These are phyloP conservation scores for Delphinella strobiligena DNA, from an alignment of 2,329 filamentous ascomycete species.

Conservation along the genomic window DNA sequence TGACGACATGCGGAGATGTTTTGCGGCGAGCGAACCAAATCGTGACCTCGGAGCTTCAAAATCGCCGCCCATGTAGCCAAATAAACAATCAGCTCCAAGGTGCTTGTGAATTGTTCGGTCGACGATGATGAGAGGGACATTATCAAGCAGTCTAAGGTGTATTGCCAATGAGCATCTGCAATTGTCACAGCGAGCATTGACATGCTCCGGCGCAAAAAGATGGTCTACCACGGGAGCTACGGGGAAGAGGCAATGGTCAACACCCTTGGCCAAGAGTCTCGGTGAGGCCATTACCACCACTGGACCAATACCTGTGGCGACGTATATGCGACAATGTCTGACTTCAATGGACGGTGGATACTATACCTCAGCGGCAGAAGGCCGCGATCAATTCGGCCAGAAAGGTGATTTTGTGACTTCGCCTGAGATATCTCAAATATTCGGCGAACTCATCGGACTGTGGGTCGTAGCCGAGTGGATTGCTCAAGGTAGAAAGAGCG, in stretches of 20 bases:
- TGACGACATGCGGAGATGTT: not conserved
- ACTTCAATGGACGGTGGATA: constrained; percentile 86
- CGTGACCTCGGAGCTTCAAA: constrained; percentile 4
- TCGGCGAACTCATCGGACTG: constrained; percentile 85
- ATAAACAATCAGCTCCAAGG: constrained; percentile 1
- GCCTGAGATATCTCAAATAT: constrained; percentile 93
- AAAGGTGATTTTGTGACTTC: constrained; percentile 95
- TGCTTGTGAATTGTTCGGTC: constrained; percentile 4
- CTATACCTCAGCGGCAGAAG: constrained; percentile 65
- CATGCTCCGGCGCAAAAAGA: constrained; percentile 25
- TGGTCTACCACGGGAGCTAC: constrained; percentile 26
- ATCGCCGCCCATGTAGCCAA: constrained; percentile 1
- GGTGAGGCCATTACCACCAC: constrained; percentile 79
- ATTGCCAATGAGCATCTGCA: not conserved
- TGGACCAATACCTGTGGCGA: constrained; percentile 79
- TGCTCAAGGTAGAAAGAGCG: constrained; percentile 62
- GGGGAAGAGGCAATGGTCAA: constrained; percentile 71
- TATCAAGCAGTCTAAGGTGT: constrained; percentile 2
- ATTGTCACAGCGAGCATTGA: not conserved
- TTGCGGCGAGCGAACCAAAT: constrained; percentile 3
- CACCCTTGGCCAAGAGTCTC: constrained; percentile 77
- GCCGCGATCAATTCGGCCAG: constrained; percentile 77
- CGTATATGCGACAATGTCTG: constrained; percentile 97
- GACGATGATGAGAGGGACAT: constrained; percentile 6
- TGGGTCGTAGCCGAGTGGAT: constrained; percentile 98